Evolutionary conservation across 2,329 filamentous ascomycete genomes (phyloP), one percentile per base, ranked within the genome.

Genomic region (Pseudocercospora eumusae): DNA sequence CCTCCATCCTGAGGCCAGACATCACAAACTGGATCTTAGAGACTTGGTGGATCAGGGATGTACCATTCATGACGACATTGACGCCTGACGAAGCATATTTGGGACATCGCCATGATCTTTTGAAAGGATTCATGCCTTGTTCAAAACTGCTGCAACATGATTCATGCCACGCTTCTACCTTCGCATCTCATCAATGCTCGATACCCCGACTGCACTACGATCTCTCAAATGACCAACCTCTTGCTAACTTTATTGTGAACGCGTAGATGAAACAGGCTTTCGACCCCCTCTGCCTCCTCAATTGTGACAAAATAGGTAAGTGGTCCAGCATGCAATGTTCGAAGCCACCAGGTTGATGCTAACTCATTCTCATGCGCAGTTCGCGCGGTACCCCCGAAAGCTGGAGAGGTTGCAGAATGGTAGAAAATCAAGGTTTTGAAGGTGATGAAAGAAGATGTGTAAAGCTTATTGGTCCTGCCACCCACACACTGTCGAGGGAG

Each of bases 231-330:
- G 11, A 28, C n/a, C 23, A 8, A 15, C 5, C 23, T 31, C 49
- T 53, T 15, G 49, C 27, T 53, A 54, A 61, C 64, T 63, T 52
- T 61, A 50, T 18, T 55, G 31, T 36, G 25, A 20, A 45, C 31
- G 23, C 60, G 64, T 66, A 90, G 87, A 86, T 93, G 74, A 95
- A 95, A 80, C 82, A 86, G 70, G 88, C 91, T 0, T 89, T 92
- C 66, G 91, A 95, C 75, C 91, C 91, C 2, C 78, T 92, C 47
- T 85, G 85, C 68, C 71, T 88, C 67, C 78, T 88, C 25, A 88
- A 88, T 68, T 86, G 84, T 69, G 85, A 88, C 73, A 88, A 88
- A 75, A 80, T 87, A 63, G 52, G 52, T 54, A 54, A 40, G 52
- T 54, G n/a, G 11, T 36, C 15, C 15, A 33, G n/a, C 10, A 27